Percentiles rank a stretch among this genome's conserved stretches.
Evolutionary conservation across 345 rosid genomes (phyloP).

Genomic region (Citrus medica): DNA sequence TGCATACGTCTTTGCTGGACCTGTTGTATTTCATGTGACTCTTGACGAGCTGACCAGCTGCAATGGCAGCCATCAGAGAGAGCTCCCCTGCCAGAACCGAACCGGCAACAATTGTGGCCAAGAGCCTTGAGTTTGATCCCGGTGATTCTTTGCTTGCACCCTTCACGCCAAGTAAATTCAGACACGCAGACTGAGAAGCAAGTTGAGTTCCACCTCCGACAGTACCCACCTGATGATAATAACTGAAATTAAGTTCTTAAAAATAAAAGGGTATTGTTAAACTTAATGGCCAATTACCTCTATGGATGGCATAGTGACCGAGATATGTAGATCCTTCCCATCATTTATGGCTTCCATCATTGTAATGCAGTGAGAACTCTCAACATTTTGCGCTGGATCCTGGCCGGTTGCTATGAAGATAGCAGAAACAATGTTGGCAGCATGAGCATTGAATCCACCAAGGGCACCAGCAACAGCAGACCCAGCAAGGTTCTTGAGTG

Average conservation of each 20-base stretch:
- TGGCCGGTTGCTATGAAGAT: conserved; percentile 82
- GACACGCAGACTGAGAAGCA: conserved; percentile 82
- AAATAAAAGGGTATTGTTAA: not conserved
- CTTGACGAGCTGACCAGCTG: conserved; percentile 81
- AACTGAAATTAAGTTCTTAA: not conserved
- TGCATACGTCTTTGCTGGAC: conserved; percentile 64
- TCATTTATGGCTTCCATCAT: conserved; percentile 87
- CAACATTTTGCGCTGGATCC: conserved; percentile 90
- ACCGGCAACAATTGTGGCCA: conserved; percentile 78
- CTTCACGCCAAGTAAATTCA: conserved; percentile 74
- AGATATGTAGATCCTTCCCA: conserved; percentile 77
- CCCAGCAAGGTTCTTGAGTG: conserved; percentile 81
- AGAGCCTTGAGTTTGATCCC: conserved; percentile 64
- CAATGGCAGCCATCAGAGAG: conserved; percentile 84
- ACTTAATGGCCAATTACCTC: conserved; percentile 42
- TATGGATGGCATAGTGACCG: conserved; percentile 84
- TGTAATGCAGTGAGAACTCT: conserved; percentile 89
- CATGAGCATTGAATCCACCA: conserved; percentile 92
- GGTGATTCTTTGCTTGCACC: conserved; percentile 67
- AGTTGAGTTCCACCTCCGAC: conserved; percentile 94
- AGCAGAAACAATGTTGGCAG: conserved; percentile 85
- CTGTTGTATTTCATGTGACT: conserved; percentile 96
- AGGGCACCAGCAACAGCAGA: conserved; percentile 86
- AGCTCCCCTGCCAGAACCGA: conserved; percentile 82
- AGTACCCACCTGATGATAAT: conserved; percentile 61